Conservation (phyloP, 306 rosid species). For the Medicago arabica region DNA sequence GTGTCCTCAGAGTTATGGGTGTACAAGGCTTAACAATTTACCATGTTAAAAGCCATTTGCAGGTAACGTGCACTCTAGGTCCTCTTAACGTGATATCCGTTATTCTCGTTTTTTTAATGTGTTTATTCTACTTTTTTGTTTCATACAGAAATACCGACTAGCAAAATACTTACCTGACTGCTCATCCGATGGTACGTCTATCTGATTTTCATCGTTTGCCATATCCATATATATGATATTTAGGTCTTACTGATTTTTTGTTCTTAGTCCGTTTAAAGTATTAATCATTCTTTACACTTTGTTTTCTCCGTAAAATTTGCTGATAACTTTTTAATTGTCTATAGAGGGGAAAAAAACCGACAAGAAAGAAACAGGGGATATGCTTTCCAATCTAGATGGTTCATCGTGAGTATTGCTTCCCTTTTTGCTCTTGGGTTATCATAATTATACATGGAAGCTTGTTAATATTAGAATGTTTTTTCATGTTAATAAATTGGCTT, state of each 20-base stretch:
- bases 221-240: conserved; percentile 16
- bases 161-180: conserved; percentile 93
- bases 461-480: neutral
- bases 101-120: conserved; percentile 17
- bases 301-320: conserved; percentile 35
- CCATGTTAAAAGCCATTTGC: conserved; percentile 98
- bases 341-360: conserved; percentile 85
- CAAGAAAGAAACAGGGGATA: conserved; percentile 88
- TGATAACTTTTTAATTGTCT: conserved; percentile 47
- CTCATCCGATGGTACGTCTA: conserved; percentile 81
- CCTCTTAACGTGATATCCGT: conserved; percentile 1
- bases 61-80: conserved; percentile 55
- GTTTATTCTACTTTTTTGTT: conserved; percentile 46
- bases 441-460: conserved; percentile 22
- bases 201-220: conserved; percentile 36
- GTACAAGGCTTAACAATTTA: conserved; percentile 95
- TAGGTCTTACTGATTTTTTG: conserved; percentile 4
- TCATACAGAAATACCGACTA: conserved; percentile 90
- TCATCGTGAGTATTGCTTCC: conserved; percentile 81
- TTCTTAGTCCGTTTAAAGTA: conserved; percentile 25
- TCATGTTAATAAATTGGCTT: too few species aligned
- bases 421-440: conserved; percentile 16
- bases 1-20: conserved; percentile 98
- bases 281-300: conserved; percentile 5
- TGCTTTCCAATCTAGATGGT: conserved; percentile 80